phyloP scores from a whole-genome alignment of 495 filamentous ascomycete species.

The Zalerion maritima region DNA sequence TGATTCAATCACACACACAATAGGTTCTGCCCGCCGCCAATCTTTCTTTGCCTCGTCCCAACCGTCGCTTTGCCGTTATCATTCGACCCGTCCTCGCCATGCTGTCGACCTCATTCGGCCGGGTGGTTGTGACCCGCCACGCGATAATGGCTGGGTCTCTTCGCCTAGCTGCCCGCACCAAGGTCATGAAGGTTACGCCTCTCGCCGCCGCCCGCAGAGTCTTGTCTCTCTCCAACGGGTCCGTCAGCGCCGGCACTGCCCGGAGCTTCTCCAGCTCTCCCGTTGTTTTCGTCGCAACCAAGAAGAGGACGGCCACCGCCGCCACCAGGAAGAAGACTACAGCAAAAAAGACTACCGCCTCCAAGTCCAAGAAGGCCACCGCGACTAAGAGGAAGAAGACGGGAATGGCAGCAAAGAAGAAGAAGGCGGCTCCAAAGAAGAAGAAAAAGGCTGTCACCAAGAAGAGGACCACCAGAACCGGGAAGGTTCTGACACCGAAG shows the following conservation, averaged over 20 bases:
- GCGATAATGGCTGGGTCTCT: slow-evolving; percentile 5
- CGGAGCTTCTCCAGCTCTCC: no score
- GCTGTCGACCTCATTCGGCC: no score
- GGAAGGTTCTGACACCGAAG: no score
- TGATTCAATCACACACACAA: no score
- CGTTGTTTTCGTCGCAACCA: no score
- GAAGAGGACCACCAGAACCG: slow-evolving; percentile 7
- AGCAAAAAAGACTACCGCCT: slow-evolving; percentile 3
- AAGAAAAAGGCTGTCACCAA: slow-evolving; percentile 10
- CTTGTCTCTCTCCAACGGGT: slow-evolving; percentile 6
- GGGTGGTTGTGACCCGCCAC: not conserved
- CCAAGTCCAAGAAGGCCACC: slow-evolving; percentile 9
- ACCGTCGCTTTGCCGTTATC: no score
- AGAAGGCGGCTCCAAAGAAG: slow-evolving; percentile 5
- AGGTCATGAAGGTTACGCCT: slow-evolving; percentile 3
- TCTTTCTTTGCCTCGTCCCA: no score
- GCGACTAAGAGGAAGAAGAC: slow-evolving; percentile 13
- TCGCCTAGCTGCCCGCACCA: slow-evolving; percentile 6
- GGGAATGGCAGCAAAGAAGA: slow-evolving; percentile 11
- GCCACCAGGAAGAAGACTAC: slow-evolving; percentile 7
- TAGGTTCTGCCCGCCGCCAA: no score
- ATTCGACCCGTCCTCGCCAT: no score
- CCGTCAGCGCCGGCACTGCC: slow-evolving; percentile 14
- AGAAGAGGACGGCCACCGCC: slow-evolving; percentile 8
- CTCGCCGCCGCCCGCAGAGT: slow-evolving; percentile 2